These are phyloP conservation scores for Colletotrichum sp. DNA, from an alignment of 2,329 filamentous ascomycete species.

Conservation along the genomic window DNA sequence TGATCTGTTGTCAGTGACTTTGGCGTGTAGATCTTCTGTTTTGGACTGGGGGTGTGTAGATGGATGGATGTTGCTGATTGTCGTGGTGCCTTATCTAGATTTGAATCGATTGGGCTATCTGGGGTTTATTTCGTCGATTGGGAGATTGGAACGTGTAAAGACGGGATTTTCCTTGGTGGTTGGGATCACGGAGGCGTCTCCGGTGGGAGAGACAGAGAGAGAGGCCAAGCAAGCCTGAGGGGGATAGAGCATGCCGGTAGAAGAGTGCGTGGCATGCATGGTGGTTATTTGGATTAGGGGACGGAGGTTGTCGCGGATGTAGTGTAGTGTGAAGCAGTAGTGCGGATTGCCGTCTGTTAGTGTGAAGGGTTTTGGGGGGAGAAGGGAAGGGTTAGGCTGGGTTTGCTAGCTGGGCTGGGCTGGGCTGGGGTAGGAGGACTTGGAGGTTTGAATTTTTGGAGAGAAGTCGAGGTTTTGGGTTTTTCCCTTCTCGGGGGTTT, in stretches of 20 bases:
- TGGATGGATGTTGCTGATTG: background rate
- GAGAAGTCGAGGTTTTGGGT: background rate
- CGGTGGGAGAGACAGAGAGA: background rate
- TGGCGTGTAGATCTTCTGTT: background rate
- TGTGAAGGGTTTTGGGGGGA: background rate
- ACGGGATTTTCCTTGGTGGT: background rate
- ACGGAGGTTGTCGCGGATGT: constrained; percentile 7
- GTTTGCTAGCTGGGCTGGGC: background rate
- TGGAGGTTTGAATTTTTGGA: background rate
- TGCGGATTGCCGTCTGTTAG: background rate
- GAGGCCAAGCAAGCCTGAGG: background rate
- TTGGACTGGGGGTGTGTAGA: background rate
- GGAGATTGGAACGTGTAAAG: background rate
- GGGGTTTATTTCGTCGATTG: background rate
- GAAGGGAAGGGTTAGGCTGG: background rate
- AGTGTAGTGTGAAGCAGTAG: constrained; percentile 7
- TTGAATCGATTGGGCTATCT: background rate
- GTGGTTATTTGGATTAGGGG: background rate
- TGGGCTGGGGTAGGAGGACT: background rate
- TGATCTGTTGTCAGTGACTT: background rate
- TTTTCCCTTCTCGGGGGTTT: background rate
- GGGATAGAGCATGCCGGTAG: background rate
- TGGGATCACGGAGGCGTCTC: background rate
- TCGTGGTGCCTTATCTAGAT: background rate
- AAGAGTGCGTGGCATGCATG: background rate